Evolutionary conservation across 139 green algal genomes (phyloP).

Genomic region (Chlamydomonas eustigma): DNA sequence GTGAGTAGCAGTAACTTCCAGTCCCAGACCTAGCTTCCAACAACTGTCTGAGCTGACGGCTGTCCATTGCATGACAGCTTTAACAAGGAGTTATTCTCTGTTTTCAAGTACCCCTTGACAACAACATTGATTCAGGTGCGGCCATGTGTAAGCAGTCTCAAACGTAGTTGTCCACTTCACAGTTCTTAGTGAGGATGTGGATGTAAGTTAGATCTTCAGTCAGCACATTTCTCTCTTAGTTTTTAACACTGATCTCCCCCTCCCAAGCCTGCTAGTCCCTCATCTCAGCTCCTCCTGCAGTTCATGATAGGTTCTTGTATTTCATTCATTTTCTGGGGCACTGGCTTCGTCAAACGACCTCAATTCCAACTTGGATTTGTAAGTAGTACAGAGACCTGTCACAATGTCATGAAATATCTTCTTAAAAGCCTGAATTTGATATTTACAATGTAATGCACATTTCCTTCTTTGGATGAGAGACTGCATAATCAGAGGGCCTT

Average conservation of each 20-base stretch:
- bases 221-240: no score
- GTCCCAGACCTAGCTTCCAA: no score
- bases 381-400: no score
- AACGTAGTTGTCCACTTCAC: neutral
- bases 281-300: neutral
- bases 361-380: neutral
- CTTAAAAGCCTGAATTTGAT: no score
- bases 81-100: slow-evolving; percentile 13
- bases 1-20: slow-evolving; percentile 4
- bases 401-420: no score
- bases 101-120: slow-evolving; percentile 15
- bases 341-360: slow-evolving; percentile 4
- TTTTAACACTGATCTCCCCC: no score
- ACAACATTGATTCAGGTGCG: slow-evolving; percentile 3
- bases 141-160: neutral
- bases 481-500: no score
- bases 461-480: no score
- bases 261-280: neutral
- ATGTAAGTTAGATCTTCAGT: no score
- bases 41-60: neutral
- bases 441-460: no score
- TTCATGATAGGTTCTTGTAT: slow-evolving; percentile 6
- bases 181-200: no score
- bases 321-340: slow-evolving; percentile 3
- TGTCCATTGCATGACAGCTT: neutral